Conservation (phyloP, 148 eudicot genomes). For the Tetragonia tetragonoides region DNA sequence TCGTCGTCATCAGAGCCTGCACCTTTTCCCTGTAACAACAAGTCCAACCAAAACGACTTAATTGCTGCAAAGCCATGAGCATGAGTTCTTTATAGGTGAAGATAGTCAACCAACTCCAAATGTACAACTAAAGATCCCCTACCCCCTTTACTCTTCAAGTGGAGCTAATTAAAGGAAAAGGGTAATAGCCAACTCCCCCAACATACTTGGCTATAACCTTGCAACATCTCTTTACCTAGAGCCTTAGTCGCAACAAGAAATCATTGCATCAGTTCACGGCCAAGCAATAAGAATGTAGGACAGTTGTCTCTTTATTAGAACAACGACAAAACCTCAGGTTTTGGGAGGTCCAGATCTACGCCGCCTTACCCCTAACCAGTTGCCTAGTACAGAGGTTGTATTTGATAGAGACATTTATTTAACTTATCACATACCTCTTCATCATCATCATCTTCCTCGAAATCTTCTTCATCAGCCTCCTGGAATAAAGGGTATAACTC, state of each 20-base stretch:
- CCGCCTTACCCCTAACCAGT: no score
- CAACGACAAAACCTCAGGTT: no score
- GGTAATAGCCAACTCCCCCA: background rate
- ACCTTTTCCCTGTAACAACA: constrained; percentile 33
- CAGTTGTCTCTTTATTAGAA: no score
- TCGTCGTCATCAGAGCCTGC: constrained; percentile 37
- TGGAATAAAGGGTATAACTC: constrained; percentile 27
- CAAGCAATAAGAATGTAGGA: no score
- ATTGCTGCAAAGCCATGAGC: background rate
- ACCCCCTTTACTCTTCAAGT: background rate
- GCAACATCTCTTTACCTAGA: background rate
- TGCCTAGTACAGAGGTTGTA: no score
- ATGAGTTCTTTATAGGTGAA: no score
- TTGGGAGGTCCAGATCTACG: no score
- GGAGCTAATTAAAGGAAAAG: background rate
- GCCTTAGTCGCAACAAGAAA: background rate
- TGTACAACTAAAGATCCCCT: background rate
- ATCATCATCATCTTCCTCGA: constrained; percentile 62
- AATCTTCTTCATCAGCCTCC: constrained; percentile 84
- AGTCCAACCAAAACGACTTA: background rate
- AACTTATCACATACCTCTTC: constrained; percentile 49
- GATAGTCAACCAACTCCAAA: no score
- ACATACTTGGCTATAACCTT: background rate
- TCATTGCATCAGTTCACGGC: no score
- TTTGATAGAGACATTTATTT: background rate